Percentiles rank a stretch among this genome's conserved stretches.
These are phyloP conservation scores for Aspergillus indologenus DNA, from an alignment of 495 filamentous ascomycete genomes.

Conservation along the genomic window DNA sequence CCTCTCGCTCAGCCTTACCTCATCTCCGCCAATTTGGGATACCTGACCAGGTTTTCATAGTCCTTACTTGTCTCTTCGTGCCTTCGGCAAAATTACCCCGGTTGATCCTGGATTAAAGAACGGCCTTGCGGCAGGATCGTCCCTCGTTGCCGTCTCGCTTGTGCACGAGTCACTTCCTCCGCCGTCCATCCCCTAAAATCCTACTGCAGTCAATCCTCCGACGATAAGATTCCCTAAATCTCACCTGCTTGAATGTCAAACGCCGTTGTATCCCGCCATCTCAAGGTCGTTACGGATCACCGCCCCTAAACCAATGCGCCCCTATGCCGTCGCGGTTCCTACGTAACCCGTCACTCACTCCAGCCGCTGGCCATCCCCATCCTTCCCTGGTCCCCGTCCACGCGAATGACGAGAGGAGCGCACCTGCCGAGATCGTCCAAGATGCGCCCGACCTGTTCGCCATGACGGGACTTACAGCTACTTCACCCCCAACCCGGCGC, in stretches of 20 bases:
- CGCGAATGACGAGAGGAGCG: slow-evolving; percentile 15
- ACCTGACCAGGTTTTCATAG: neutral
- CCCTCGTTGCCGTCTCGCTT: neutral
- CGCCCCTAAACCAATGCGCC: slow-evolving; percentile 33
- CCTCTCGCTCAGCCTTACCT: slow-evolving; percentile 1
- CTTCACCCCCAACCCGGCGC: slow-evolving; percentile 27
- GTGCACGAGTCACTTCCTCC: neutral
- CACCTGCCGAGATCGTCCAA: slow-evolving; percentile 25
- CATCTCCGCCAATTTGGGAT: slow-evolving; percentile 3
- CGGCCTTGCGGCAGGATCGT: neutral
- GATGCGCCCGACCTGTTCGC: slow-evolving; percentile 30
- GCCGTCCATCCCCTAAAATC: neutral
- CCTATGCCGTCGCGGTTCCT: slow-evolving; percentile 41
- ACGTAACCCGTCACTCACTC: slow-evolving; percentile 34
- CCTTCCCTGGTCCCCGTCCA: slow-evolving; percentile 22
- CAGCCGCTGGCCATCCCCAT: slow-evolving; percentile 19
- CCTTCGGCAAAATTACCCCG: neutral
- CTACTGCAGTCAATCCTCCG: neutral
- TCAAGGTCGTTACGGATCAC: neutral
- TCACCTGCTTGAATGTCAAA: neutral
- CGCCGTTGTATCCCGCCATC: neutral
- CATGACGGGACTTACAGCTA: slow-evolving; percentile 22
- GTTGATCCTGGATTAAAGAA: neutral
- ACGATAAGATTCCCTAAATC: neutral
- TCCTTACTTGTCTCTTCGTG: neutral